Base-by-base conservation (phyloP, 1,139 yeast genomes). In the Debaryomyces udenii region DNA sequence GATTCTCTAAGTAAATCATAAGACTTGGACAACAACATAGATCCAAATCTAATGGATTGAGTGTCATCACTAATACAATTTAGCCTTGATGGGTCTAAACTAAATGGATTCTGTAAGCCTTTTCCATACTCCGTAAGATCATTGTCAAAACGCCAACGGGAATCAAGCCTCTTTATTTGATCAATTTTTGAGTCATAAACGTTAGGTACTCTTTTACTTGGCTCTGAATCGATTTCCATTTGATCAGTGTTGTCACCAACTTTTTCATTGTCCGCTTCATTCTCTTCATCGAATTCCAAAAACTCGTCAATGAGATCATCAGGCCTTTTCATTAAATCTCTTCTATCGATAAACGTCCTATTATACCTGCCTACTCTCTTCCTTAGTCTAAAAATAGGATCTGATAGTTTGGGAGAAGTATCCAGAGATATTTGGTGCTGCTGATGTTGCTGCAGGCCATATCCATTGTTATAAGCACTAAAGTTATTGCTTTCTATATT, bases 1-100 rank as follows among this genome's bases (percentile, higher is more conserved):
- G 78, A 72, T 50, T 75, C 81, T 38, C 80, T 58, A 66, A 76
- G 61, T 63, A 83, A 64, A 38, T 86, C 97, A 57, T 86, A 87
- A 0, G 96, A 84, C 61, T 91, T 91, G 4, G 94, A 82, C 36
- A 90, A 71, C 32, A 91, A 66, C 96, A 90, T 89, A 3, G 96
- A 82, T 5, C 97, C 96, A 62, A 91, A 90, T 47, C 97, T 73
- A 27, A 91, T 87, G 0, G 87, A 83, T 63, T 90, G 97, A 0
- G 97, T 90, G 42, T 84, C 94, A 43, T 85, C 86, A 15, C 91
- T 81, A 38, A 90, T 88, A 48, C 87, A 86, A 56, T 90, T 91
- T 53, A 90, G 72, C 43, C 80, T 75, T 0, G 83, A 76, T 1
- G 84, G 84, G 56, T 78, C 83, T 42, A 91, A 76, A 46, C 85